Percentiles rank a stretch among this genome's conserved stretches.
phyloP scores from a whole-genome alignment of 1,284 basidiomycete species.

The Apiotrichum brassicae region DNA sequence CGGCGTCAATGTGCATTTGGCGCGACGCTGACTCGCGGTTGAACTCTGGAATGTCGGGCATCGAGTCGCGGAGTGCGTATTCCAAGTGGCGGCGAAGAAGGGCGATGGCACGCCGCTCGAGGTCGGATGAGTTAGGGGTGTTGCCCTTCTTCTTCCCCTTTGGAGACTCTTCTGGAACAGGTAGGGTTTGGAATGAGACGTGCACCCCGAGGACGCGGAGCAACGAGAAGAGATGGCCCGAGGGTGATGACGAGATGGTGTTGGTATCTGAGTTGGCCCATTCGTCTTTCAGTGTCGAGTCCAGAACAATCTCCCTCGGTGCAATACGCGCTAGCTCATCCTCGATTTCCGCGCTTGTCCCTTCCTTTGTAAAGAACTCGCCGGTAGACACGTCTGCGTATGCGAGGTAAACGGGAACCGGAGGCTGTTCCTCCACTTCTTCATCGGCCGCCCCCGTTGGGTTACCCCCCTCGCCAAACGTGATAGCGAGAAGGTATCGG shows the following conservation, averaged over 20 bases:
- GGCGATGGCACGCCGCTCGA: constrained; percentile 52
- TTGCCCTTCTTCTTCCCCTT: neutral
- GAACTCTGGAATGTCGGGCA: constrained; percentile 60
- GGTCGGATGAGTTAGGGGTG: neutral
- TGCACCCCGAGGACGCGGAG: constrained; percentile 32
- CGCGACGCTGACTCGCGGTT: constrained; percentile 55
- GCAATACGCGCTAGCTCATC: constrained; percentile 78
- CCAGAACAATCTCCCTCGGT: constrained; percentile 75
- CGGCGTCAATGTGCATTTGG: constrained; percentile 82
- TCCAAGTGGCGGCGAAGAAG: constrained; percentile 66
- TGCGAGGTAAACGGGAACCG: constrained; percentile 53
- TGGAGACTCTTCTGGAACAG: constrained; percentile 1
- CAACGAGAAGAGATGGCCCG: constrained; percentile 6
- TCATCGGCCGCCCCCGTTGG: neutral
- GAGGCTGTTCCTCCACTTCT: constrained; percentile 32
- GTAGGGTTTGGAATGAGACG: constrained; percentile 32
- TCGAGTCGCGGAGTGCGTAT: constrained; percentile 67
- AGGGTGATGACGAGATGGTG: neutral
- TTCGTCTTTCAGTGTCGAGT: constrained; percentile 47
- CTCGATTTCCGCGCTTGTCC: constrained; percentile 55
- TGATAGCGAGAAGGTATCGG: constrained; percentile 76
- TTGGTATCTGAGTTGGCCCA: constrained; percentile 19
- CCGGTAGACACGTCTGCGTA: constrained; percentile 96
- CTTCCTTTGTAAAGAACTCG: constrained; percentile 73
- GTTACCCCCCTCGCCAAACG: constrained; percentile 17